phyloP scores from a whole-genome alignment of 768 basidiomycete species.

The Phanerochaete carnosa region DNA sequence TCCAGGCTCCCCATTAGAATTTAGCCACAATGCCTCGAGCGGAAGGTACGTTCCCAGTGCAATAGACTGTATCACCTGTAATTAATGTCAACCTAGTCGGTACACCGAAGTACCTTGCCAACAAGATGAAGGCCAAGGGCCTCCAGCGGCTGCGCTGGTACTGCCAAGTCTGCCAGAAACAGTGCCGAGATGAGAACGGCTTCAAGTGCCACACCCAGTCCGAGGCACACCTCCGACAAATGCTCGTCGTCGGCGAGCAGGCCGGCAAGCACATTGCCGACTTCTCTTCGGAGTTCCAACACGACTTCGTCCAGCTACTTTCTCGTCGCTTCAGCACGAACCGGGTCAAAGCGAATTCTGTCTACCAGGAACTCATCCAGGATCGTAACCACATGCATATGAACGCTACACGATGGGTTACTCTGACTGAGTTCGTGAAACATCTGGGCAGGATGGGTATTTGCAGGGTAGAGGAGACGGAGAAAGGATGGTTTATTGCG shows the following conservation, averaged over 20 bases:
- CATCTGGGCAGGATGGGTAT: slow-evolving; percentile 83
- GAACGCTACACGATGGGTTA: slow-evolving; percentile 98
- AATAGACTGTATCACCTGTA: background rate
- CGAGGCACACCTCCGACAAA: slow-evolving; percentile 90
- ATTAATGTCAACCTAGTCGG: slow-evolving; percentile 48
- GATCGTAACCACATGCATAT: slow-evolving; percentile 95
- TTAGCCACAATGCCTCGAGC: slow-evolving; percentile 69
- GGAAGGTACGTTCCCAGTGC: slow-evolving; percentile 63
- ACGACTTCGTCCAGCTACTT: slow-evolving; percentile 87
- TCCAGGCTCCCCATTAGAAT: background rate
- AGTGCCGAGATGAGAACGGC: slow-evolving; percentile 98
- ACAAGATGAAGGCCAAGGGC: slow-evolving; percentile 97
- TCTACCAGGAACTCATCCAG: slow-evolving; percentile 97
- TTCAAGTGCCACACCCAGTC: slow-evolving; percentile 94
- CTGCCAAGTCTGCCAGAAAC: slow-evolving; percentile 99
- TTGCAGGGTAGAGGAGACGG: slow-evolving; percentile 94
- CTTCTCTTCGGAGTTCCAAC: slow-evolving; percentile 86
- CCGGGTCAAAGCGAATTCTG: slow-evolving; percentile 89
- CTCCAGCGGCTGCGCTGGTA: slow-evolving; percentile 96
- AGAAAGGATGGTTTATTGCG: slow-evolving; percentile 96
- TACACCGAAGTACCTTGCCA: slow-evolving; percentile 86
- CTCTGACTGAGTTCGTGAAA: slow-evolving; percentile 93
- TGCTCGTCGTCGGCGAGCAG: slow-evolving; percentile 95
- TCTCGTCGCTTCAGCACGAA: slow-evolving; percentile 94
- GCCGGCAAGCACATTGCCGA: slow-evolving; percentile 90